Evolutionary conservation across 2,329 filamentous ascomycete species (phyloP), one percentile per base, ranked within the genome.

Genomic region (Atkinsonella texensis): DNA sequence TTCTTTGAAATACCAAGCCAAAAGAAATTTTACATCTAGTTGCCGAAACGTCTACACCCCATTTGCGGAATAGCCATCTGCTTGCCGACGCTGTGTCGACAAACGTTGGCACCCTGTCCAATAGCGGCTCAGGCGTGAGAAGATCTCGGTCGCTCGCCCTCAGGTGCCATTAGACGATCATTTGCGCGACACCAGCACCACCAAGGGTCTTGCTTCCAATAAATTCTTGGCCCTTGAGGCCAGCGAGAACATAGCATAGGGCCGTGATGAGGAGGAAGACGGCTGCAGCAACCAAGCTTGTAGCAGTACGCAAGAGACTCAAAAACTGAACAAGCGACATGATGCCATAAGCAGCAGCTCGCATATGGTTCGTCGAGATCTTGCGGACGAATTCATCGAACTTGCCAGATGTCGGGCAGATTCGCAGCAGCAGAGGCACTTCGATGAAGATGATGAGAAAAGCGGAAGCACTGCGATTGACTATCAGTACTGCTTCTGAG

Each of bases 291-390:
- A 98, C 87, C 68, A 98, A 72, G 63, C 83, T 88, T 48, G 84
- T 87, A 10, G 78, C 67, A 46, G 70, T 66, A 20, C 73, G 63
- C 54, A 86, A 75, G 56, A 90, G 72, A 66, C 88, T 94, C 53
- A 95, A 72, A 80, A 87, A 97, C 70, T 96, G 89, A 45, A 95
- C 68, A 48, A 84, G 64, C 60, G 81, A 86, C 86, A 97, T 91
- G 65, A 80, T 71, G 53, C 72, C 70, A 71, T 98, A 98, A 65
- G 95, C 85, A 53, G 75, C 85, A 18, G 91, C 91, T 70, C 93
- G 89, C 84, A 93, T 94, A 74, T 90, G 97, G 75, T 96, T 97
- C 54, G 90, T 95, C 57, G 89, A 89, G 74, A 98, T 87, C 63
- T 81, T 84, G 70, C 91, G 89, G 69, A 98, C 91, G 66, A 89